Conservation (phyloP, 1,284 basidiomycete species). For the Peniophora sp. region DNA sequence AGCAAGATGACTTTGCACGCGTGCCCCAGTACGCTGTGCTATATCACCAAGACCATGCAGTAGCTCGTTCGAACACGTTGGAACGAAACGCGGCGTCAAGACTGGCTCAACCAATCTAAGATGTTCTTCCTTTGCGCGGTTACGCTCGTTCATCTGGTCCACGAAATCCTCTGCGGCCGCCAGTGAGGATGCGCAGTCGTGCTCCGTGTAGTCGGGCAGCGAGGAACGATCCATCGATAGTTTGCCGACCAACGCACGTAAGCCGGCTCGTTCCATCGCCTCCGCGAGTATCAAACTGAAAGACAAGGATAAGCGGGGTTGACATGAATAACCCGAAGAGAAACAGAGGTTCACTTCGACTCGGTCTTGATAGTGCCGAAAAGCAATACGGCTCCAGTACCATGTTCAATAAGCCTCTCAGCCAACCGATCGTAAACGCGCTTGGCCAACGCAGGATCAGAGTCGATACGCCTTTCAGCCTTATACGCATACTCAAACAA, state of each 20-base stretch:
- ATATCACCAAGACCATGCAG: constrained; percentile 52
- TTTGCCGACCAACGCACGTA: constrained; percentile 78
- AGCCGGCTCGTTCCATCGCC: constrained; percentile 60
- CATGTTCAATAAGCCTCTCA: constrained; percentile 53
- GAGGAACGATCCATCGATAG: constrained; percentile 79
- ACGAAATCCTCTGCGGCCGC: constrained; percentile 50
- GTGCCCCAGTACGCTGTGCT: constrained; percentile 31
- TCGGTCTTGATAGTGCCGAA: constrained; percentile 78
- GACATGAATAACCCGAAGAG: neutral
- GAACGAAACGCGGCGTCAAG: constrained; percentile 78
- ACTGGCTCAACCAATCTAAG: constrained; percentile 63
- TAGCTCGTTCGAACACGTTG: constrained; percentile 67
- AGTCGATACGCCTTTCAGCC: constrained; percentile 70
- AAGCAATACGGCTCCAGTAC: constrained; percentile 68
- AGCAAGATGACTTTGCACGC: constrained; percentile 71
- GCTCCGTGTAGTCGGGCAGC: constrained; percentile 64
- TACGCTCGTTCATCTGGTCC: constrained; percentile 34
- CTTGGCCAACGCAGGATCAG: constrained; percentile 47
- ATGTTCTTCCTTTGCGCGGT: constrained; percentile 32
- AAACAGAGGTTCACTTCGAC: constrained; percentile 53
- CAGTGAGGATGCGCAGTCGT: constrained; percentile 41
- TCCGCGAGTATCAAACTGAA: constrained; percentile 66
- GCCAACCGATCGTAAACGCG: constrained; percentile 63
- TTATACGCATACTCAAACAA: constrained; percentile 70
- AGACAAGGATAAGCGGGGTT: neutral